Evolutionary conservation across 192 early-diverging fungal species (phyloP).

Genomic region (Coemansia sp.): DNA sequence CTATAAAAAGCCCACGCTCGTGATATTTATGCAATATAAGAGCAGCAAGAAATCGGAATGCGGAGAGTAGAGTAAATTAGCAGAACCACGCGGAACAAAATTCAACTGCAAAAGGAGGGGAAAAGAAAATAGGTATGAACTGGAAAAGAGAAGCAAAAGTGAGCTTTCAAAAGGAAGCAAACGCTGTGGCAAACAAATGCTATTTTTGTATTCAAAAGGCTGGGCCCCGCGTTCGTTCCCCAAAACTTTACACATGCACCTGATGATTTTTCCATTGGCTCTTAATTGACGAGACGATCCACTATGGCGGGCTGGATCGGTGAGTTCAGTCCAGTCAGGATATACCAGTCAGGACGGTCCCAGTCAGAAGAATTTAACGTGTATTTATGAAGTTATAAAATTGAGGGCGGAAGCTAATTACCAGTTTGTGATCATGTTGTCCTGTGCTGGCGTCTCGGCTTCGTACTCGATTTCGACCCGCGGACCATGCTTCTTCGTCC

Average conservation of each 20-base stretch:
- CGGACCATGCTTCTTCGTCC: slow-evolving; percentile 48
- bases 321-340: neutral
- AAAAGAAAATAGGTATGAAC: neutral
- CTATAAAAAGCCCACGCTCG: neutral
- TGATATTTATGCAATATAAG: neutral
- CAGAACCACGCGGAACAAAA: neutral
- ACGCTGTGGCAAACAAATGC: neutral
- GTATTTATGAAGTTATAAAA: neutral
- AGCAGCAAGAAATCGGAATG: neutral
- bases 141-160: neutral
- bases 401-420: neutral
- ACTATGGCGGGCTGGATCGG: neutral
- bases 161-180: neutral
- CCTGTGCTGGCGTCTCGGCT: slow-evolving; percentile 35
- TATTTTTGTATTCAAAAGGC: slow-evolving; percentile 1
- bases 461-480: slow-evolving; percentile 64
- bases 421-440: slow-evolving; percentile 47
- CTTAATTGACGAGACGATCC: neutral
- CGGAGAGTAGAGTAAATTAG: neutral
- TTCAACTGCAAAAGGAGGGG: neutral
- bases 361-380: too few relatives aligned
- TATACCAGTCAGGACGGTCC: neutral
- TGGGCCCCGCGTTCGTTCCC: neutral
- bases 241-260: neutral
- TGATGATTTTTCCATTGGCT: neutral